Base-by-base conservation (phyloP, 208 protist species). In the Leishmania turanica region DNA sequence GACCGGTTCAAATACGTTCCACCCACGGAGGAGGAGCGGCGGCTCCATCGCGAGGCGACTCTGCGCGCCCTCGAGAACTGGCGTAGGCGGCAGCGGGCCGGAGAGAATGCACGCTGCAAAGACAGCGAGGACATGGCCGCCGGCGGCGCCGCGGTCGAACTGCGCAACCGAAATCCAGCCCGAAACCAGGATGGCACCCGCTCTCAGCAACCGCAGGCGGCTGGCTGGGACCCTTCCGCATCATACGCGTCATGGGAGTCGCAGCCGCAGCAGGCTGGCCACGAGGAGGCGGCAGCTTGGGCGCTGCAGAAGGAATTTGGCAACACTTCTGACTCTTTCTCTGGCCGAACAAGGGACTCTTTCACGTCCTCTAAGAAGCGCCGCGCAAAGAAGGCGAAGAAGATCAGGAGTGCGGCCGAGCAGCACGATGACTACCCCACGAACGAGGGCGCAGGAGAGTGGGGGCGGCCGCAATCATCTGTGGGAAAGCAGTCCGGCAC, bases 1-100 rank as follows among this genome's bases (percentile, higher is more conserved):
- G 88, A 91, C 34, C 89, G 89, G 24, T 86, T 85, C 76, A 91
- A 90, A 84, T 92, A 92, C 84, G 83, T 87, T 4, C 87, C 88
- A 40, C 87, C 87, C 58, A 82, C 86, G 15, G 77, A 81, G 34
- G 77, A 82, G 56, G 83, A 86, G 78, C 60, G 69, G 54, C 79
- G 78, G 54, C 65, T 66, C 40, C 73, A 68, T 42, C 81, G 71
- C 45, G 83, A 47, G 40, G 73, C 81, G 75, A 82, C 83, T 47
- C 75, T 86, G 56, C 78, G 78, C 19, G 62, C 68, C 49, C 71
- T 86, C 19, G 68, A 83, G 56, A 77, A 81, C 53, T 81, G 78
- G 80, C 84, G 78, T 21, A 70, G 66, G 75, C 62, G 65, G 64
- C 82, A 86, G 76, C 73, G 74, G 34, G 76, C 53, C 56, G 4